These are phyloP conservation scores for Ceratocystis huliohia DNA, from an alignment of 2,329 filamentous ascomycete species.

Conservation along the genomic window DNA sequence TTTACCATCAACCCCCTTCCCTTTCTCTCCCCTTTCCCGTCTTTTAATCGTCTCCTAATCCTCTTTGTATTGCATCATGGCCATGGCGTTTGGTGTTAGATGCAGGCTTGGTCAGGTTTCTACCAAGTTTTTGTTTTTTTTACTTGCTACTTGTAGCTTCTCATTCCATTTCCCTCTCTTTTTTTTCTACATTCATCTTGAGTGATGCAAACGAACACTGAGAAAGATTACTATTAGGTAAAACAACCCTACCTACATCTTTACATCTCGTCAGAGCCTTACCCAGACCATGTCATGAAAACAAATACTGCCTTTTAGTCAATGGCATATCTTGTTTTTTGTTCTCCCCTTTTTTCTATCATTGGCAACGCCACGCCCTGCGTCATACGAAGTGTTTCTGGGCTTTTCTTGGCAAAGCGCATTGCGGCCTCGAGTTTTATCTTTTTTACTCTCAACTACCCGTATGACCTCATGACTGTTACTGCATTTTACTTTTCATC, in stretches of 20 bases:
- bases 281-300: too few relatives aligned
- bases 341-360: too few relatives aligned
- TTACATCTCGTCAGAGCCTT: too few relatives aligned
- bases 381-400: too few relatives aligned
- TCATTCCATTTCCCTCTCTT: neutral
- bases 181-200: neutral
- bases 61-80: slow-evolving; percentile 11
- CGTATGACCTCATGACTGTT: neutral
- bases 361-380: too few relatives aligned
- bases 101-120: slow-evolving; percentile 5
- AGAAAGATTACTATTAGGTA: neutral
- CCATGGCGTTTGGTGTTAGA: slow-evolving; percentile 16
- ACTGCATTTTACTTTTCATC: neutral
- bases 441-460: neutral
- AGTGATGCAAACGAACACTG: neutral
- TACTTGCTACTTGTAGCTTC: neutral
- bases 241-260: neutral
- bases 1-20: slow-evolving; percentile 23
- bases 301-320: too few relatives aligned
- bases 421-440: too few relatives aligned
- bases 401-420: too few relatives aligned
- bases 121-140: slow-evolving; percentile 14
- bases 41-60: slow-evolving; percentile 10
- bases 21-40: neutral
- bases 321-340: too few relatives aligned